Conservation (phyloP, 768 basidiomycete species). For the Agrocybe praecox region DNA sequence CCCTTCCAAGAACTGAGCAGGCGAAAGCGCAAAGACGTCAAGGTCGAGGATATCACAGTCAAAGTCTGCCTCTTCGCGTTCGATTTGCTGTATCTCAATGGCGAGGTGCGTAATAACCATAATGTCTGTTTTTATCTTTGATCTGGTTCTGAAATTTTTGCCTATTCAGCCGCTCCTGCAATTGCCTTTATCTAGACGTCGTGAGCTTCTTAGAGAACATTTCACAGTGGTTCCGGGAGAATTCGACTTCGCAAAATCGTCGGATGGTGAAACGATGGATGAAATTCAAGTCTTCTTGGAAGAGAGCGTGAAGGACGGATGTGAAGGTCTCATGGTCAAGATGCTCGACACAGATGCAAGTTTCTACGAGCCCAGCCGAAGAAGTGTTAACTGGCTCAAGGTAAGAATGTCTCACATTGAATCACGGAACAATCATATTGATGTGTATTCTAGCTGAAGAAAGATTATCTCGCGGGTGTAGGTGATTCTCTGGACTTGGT, state of each 20-base stretch:
- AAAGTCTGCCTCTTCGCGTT: constrained; percentile 96
- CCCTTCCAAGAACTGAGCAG: constrained; percentile 97
- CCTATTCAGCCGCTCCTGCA: constrained; percentile 77
- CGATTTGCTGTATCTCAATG: constrained; percentile 94
- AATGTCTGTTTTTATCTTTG: not conserved
- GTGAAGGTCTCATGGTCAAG: constrained; percentile 99
- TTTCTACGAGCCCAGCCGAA: constrained; percentile 92
- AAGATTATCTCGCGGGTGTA: constrained; percentile 95
- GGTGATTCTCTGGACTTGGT: constrained; percentile 98
- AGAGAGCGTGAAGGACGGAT: constrained; percentile 96
- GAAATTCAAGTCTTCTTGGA: constrained; percentile 96
- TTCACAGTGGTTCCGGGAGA: constrained; percentile 86
- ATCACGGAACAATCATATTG: not conserved
- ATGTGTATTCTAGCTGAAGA: constrained; percentile 74
- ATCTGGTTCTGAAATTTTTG: not conserved
- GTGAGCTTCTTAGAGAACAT: constrained; percentile 74
- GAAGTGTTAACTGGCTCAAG: constrained; percentile 98
- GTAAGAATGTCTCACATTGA: constrained; percentile 37
- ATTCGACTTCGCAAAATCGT: constrained; percentile 91
- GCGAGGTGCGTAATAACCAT: constrained; percentile 68
- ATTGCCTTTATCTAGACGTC: constrained; percentile 71
- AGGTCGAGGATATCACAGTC: constrained; percentile 96
- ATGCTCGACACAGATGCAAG: constrained; percentile 93
- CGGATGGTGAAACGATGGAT: constrained; percentile 86
- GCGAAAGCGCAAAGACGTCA: constrained; percentile 97